Percentiles rank a stretch among this genome's conserved stretches.
Evolutionary conservation across 495 filamentous ascomycete genomes (phyloP).

Genomic region (Achaetomiella virescens): DNA sequence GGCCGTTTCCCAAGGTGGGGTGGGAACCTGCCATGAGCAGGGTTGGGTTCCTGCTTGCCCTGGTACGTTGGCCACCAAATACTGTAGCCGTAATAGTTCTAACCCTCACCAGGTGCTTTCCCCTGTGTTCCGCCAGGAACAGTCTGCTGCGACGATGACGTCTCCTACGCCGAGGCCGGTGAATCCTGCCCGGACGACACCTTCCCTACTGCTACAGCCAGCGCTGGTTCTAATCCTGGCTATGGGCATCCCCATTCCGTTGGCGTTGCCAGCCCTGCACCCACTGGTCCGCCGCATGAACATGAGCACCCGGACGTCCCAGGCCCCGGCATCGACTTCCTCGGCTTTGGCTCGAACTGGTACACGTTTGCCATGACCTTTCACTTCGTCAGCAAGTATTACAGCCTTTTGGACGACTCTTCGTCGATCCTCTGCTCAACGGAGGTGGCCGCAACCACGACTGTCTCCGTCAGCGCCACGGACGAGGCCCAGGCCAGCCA

Average conservation of each 20-base stretch:
- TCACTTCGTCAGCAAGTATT: not conserved
- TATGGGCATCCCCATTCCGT: not conserved
- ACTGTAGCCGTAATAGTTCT: not conserved
- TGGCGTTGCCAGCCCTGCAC: not conserved
- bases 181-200: slow-evolving; percentile 8
- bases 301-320: not conserved
- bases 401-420: not conserved
- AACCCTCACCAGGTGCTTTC: not conserved
- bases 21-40: not conserved
- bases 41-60: slow-evolving; percentile 14
- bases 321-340: not conserved
- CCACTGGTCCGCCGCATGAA: not conserved
- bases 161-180: slow-evolving; percentile 2
- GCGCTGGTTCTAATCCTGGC: not conserved
- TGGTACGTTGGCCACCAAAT: not conserved
- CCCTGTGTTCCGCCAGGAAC: slow-evolving; percentile 10
- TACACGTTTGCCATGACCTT: slow-evolving; percentile 1
- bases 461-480: slow-evolving; percentile 2
- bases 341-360: not conserved
- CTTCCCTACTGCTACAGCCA: not conserved
- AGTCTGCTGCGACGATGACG: slow-evolving; percentile 15
- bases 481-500: not conserved
- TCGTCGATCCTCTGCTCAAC: not conserved
- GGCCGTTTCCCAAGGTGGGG: not conserved
- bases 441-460: not conserved